Percentiles rank a stretch among this genome's conserved stretches.
Conservation (phyloP, 345 rosid species). For the Raphanus sativus region DNA sequence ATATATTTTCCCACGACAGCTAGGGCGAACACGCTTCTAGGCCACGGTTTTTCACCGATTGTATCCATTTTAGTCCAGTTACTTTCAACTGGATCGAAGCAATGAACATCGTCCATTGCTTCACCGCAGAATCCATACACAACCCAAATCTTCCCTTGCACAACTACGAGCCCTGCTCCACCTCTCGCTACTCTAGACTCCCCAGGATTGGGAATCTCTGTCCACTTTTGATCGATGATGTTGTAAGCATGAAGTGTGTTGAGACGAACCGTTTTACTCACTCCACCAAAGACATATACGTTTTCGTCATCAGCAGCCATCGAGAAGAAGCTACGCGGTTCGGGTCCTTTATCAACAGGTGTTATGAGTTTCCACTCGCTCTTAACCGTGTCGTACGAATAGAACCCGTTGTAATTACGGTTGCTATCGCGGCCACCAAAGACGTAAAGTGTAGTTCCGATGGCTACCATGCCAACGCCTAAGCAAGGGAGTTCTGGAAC, state of each 20-base stretch:
- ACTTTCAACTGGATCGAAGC: background rate
- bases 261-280: background rate
- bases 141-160: conserved; percentile 1
- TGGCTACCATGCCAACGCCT: conserved; percentile 32
- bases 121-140: background rate
- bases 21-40: background rate
- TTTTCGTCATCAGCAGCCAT: conserved; percentile 27
- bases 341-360: conserved; percentile 16
- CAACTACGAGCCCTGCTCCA: background rate
- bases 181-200: background rate
- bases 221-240: background rate
- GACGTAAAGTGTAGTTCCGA: conserved; percentile 23
- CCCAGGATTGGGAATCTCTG: background rate
- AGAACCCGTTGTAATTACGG: conserved; percentile 22
- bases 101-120: background rate
- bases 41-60: background rate
- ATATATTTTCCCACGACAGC: background rate
- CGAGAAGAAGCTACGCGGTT: conserved; percentile 25
- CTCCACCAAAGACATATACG: conserved; percentile 2
- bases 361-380: conserved; percentile 34
- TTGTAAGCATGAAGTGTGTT: background rate
- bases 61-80: background rate
- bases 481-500: conserved; percentile 25
- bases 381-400: conserved; percentile 30
- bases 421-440: conserved; percentile 25